A percentile compares a stretch with the other conserved stretches of the same genome.
Evolutionary conservation across 2,329 filamentous ascomycete genomes (phyloP).

Genomic region (Penicillium sp.): DNA sequence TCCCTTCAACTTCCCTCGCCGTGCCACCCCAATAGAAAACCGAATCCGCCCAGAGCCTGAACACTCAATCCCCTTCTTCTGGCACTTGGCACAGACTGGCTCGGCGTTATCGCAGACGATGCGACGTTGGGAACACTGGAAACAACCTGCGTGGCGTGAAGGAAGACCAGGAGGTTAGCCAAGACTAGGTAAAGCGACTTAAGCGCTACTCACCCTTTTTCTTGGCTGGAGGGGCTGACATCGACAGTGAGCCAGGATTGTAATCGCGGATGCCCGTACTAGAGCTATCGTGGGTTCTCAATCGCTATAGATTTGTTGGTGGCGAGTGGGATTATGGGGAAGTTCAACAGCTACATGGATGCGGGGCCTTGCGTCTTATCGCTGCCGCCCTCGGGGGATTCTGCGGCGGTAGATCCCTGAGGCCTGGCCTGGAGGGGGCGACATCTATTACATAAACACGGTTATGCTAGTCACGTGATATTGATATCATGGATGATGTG

Average conservation of each 20-base stretch:
- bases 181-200: neutral
- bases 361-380: neutral
- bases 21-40: constrained; percentile 27
- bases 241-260: neutral
- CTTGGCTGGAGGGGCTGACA: neutral
- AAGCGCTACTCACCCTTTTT: neutral
- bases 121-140: constrained; percentile 39
- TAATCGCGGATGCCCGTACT: neutral
- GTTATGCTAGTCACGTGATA: no score
- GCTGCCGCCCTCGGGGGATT: no score
- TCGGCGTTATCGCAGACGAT: constrained; percentile 38
- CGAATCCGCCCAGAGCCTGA: constrained; percentile 33
- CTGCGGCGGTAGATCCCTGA: no score
- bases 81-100: constrained; percentile 37
- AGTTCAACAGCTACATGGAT: neutral
- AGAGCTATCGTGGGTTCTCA: neutral
- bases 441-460: no score
- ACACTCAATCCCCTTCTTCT: constrained; percentile 33
- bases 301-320: no score
- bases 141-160: constrained; percentile 30
- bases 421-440: no score
- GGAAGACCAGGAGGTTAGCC: neutral
- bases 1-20: constrained; percentile 21
- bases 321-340: neutral
- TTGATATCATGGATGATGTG: no score